phyloP scores from a whole-genome alignment of 73 alveolate genomes.

The Durusdinium trenchii region DNA sequence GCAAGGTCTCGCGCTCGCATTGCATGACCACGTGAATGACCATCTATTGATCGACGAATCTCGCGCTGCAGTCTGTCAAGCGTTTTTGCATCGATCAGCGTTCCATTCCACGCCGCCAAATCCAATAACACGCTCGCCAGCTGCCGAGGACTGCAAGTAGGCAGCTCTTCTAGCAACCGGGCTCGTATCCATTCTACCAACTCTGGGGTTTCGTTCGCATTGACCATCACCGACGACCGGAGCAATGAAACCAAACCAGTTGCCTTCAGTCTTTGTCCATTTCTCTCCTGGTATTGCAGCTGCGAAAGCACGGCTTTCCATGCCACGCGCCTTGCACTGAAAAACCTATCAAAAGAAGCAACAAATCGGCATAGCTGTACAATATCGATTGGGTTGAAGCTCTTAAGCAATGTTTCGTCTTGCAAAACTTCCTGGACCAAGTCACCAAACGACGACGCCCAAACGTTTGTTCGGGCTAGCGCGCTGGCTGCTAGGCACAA shows the following conservation, averaged over 20 bases:
- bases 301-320: constrained; percentile 20
- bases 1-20: constrained; percentile 75
- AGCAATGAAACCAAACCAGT: constrained; percentile 79
- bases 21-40: constrained; percentile 2
- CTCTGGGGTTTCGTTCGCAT: neutral
- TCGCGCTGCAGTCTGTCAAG: constrained; percentile 59
- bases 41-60: constrained; percentile 11
- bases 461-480: constrained; percentile 22
- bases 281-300: constrained; percentile 42
- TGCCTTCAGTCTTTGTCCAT: constrained; percentile 27
- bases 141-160: constrained; percentile 61
- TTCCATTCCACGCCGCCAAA: constrained; percentile 29
- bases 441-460: constrained; percentile 55
- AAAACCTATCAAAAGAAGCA: neutral
- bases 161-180: constrained; percentile 49
- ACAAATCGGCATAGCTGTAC: constrained; percentile 63
- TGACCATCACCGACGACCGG: neutral
- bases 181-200: constrained; percentile 61
- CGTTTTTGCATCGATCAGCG: neutral
- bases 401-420: neutral
- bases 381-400: constrained; percentile 42
- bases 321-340: neutral
- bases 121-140: constrained; percentile 71
- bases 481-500: constrained; percentile 68
- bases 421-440: neutral